Base-by-base conservation (phyloP, 441 rosid species). In the Syzygium syzygioides region DNA sequence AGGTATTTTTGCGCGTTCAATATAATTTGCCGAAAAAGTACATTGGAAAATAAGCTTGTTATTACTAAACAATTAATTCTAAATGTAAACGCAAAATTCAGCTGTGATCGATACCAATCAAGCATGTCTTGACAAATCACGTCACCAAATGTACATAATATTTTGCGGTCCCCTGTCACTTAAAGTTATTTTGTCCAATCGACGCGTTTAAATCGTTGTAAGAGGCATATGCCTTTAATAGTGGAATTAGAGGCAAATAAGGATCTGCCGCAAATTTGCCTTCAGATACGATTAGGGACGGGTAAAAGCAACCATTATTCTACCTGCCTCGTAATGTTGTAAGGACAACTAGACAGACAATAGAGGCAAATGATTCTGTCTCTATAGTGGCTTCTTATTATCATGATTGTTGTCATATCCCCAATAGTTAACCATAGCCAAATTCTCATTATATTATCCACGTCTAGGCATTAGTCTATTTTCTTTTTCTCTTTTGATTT, bases 101-200 rank as follows among this genome's bases (percentile, higher is more conserved):
- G 2, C 3, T 64, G 11, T 2, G 37, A 64, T 30, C 6, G 1
- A 30, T 64, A 30, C 13, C 4, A 4, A 62, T 4, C 17, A 34
- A 62, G 68, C 34, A 4, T 62, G 0, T 62, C 19, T 62, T n/a
- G n/a, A 14, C 15, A 64, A 30, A 30, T 15, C 1, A 30, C 32
- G 76, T 64, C 0, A 0, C 4, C 0, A 1, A 10, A 64, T 64
- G 41, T 30, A 7, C 32, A 30, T 9, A 4, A 30, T 32, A 19
- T 64, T 30, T 64, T 15, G 41, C 30, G 4, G 32, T 64, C 41
- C 41, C 76, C 23, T 30, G 8, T 15, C 2, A 64, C 32, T 1
- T 5, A 30, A 1, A 30, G 3, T 30, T 17, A 2, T 64, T 7
- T 4, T 30, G 23, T 64, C 10, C 6, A 19, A 64, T 17, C 6